phyloP scores from a whole-genome alignment of 352 stramenopile genomes.

The Saprolegnia parasitica region DNA sequence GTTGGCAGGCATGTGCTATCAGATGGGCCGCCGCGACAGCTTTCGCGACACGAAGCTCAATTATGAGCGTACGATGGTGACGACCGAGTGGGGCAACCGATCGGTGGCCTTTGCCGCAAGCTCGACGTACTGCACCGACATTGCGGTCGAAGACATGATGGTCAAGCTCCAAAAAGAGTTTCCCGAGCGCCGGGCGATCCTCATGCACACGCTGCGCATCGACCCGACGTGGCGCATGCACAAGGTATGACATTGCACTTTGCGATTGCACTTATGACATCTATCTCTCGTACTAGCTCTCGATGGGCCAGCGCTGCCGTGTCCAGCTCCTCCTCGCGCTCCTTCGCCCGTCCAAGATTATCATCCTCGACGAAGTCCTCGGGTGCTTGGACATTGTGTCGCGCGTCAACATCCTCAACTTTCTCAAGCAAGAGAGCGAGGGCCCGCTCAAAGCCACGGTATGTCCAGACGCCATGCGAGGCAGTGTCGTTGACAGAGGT shows the following conservation, averaged over 20 bases:
- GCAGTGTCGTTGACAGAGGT: too few species aligned
- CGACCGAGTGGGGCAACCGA: conserved; percentile 94
- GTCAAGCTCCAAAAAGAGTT: conserved; percentile 91
- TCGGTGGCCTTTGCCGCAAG: conserved; percentile 93
- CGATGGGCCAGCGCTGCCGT: conserved; percentile 77
- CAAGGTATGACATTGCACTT: conserved; percentile 27
- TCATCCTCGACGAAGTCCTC: conserved; percentile 98
- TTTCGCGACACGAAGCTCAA: conserved; percentile 96
- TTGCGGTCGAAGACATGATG: conserved; percentile 97
- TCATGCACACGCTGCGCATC: conserved; percentile 94
- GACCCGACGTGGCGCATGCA: conserved; percentile 89
- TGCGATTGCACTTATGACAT: neutral
- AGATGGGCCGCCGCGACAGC: conserved; percentile 85
- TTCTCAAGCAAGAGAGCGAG: conserved; percentile 85
- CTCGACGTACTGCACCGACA: conserved; percentile 90
- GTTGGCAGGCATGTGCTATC: neutral
- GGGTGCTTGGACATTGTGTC: conserved; percentile 96
- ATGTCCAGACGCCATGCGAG: too few species aligned
- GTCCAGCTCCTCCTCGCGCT: conserved; percentile 97
- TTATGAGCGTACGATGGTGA: conserved; percentile 90
- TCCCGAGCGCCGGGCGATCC: conserved; percentile 89
- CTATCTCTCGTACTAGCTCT: conserved; percentile 46
- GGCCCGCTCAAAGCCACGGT: conserved; percentile 44
- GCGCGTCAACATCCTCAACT: conserved; percentile 90
- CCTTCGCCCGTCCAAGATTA: conserved; percentile 93